phyloP scores from a whole-genome alignment of 2,329 filamentous ascomycete genomes.

The Pyrenochaeta sp. region DNA sequence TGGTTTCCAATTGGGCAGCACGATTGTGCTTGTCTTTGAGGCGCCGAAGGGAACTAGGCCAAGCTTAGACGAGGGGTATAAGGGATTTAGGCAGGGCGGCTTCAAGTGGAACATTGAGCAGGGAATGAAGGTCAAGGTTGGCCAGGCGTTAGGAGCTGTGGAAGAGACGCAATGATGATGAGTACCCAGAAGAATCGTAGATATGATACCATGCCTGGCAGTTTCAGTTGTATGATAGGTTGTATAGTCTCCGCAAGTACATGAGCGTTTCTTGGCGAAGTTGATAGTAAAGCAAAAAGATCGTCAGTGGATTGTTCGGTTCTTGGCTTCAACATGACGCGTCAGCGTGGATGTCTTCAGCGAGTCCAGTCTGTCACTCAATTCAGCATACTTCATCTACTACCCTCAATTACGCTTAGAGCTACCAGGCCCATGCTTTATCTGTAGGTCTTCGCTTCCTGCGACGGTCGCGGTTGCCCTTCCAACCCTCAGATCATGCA shows the following conservation, averaged over 20 bases:
- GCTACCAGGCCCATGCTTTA: neutral
- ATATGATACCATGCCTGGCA: neutral
- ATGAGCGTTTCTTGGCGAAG: conserved; percentile 2
- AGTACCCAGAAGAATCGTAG: neutral
- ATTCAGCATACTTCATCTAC: neutral
- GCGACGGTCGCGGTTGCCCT: neutral
- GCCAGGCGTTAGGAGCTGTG: conserved; percentile 82
- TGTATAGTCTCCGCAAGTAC: neutral
- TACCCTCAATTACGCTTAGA: neutral
- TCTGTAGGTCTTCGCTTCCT: neutral
- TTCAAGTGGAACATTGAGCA: conserved; percentile 89
- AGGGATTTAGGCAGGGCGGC: conserved; percentile 67
- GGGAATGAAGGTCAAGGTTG: conserved; percentile 88
- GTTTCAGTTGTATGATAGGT: conserved; percentile 5
- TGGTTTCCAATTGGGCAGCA: conserved; percentile 94
- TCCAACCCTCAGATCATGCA: neutral
- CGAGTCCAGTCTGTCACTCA: neutral
- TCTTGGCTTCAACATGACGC: neutral
- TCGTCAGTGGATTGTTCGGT: neutral
- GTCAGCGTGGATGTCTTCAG: neutral
- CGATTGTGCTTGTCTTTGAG: conserved; percentile 95
- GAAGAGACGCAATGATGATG: conserved; percentile 50
- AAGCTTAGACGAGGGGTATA: conserved; percentile 65
- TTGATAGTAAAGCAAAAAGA: neutral
- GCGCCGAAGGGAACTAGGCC: conserved; percentile 73